Evolutionary conservation across 2,329 filamentous ascomycete species (phyloP).

Genomic region (Hymenoscyphus fraxineus): DNA sequence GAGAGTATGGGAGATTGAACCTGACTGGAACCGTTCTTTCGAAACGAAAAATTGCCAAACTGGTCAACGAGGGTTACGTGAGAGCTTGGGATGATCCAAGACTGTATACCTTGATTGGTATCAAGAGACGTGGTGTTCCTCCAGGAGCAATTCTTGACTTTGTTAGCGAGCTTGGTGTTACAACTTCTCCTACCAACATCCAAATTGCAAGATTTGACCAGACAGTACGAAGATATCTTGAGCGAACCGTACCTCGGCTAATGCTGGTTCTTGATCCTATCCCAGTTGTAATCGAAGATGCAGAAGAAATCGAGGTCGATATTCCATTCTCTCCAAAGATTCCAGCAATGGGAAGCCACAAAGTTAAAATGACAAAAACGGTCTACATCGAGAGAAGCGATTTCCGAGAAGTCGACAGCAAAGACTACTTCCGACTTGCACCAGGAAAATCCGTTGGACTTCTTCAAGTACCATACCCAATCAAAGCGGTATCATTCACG

Average conservation of each 20-base stretch:
- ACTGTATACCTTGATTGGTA: constrained; percentile 79
- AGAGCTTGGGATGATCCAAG: constrained; percentile 89
- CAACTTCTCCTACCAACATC: constrained; percentile 75
- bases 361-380: constrained; percentile 64
- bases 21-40: constrained; percentile 81
- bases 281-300: constrained; percentile 75
- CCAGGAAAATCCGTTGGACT: constrained; percentile 72
- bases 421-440: constrained; percentile 74
- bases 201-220: constrained; percentile 81
- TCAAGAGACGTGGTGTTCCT: constrained; percentile 80
- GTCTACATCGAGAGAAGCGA: constrained; percentile 82
- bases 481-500: constrained; percentile 67
- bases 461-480: constrained; percentile 65
- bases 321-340: constrained; percentile 83
- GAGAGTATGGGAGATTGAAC: constrained; percentile 76
- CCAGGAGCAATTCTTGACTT: constrained; percentile 87
- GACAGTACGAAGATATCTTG: constrained; percentile 78
- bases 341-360: constrained; percentile 59
- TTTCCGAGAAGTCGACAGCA: constrained; percentile 68
- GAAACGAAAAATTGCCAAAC: constrained; percentile 76
- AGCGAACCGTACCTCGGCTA: constrained; percentile 79
- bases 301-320: constrained; percentile 64
- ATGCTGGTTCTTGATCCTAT: constrained; percentile 88
- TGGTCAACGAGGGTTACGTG: constrained; percentile 75
- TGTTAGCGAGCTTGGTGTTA: constrained; percentile 86